These are phyloP conservation scores for Kokia cookei DNA, from an alignment of 441 rosid genomes.

Conservation along the genomic window DNA sequence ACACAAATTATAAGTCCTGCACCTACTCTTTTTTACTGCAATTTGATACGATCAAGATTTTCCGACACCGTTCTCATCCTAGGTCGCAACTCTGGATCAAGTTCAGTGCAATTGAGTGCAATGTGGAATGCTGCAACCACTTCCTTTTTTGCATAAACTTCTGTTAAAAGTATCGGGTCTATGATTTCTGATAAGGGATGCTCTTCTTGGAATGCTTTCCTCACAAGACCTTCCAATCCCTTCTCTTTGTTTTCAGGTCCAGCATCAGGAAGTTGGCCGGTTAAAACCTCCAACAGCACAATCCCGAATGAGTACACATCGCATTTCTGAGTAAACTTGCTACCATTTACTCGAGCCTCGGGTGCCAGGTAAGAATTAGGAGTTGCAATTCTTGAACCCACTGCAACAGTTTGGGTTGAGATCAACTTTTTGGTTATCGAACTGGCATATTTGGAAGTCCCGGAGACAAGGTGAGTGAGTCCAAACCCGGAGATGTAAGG, in stretches of 20 bases:
- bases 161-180: conserved; percentile 50
- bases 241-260: conserved; percentile 52
- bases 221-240: conserved; percentile 52
- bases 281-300: conserved; percentile 68
- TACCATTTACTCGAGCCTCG: conserved; percentile 50
- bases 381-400: conserved; percentile 42
- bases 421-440: conserved; percentile 37
- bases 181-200: conserved; percentile 62
- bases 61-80: conserved; percentile 80
- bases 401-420: conserved; percentile 30
- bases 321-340: conserved; percentile 67
- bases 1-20: neutral
- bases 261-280: conserved; percentile 52
- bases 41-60: conserved; percentile 58
- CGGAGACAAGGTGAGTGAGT: conserved; percentile 46
- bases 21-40: conserved; percentile 15
- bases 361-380: conserved; percentile 62
- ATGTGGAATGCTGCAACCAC: conserved; percentile 56
- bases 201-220: conserved; percentile 59
- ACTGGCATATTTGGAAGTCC: conserved; percentile 29
- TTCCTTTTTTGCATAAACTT: conserved; percentile 63
- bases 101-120: conserved; percentile 78
- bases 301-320: conserved; percentile 82
- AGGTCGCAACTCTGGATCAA: conserved; percentile 80
- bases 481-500: conserved; percentile 76